Conservation (phyloP, 2,329 filamentous ascomycete species). For the Pseudogymnoascus sp. region DNA sequence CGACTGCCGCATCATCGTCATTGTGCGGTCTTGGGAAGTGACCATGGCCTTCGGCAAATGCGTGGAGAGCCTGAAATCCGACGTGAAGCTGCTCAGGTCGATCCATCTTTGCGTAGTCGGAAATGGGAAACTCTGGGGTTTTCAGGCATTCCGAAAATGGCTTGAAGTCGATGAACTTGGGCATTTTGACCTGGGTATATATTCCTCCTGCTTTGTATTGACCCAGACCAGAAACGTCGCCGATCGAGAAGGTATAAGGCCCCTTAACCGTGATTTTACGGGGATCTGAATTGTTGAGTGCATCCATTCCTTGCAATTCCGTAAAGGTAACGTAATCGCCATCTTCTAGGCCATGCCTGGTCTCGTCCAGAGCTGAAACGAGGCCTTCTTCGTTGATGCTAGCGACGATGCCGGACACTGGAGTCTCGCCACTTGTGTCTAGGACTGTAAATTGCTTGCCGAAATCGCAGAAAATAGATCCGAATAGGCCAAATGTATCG, state of each 20-base stretch:
- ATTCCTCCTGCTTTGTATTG: conserved; percentile 82
- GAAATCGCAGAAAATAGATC: conserved; percentile 94
- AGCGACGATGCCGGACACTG: conserved; percentile 79
- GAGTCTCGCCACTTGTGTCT: conserved; percentile 84
- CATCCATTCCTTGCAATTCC: conserved; percentile 88
- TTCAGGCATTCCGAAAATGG: conserved; percentile 67
- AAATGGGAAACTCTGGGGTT: conserved; percentile 81
- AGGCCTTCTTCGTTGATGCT: conserved; percentile 82
- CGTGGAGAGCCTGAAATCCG: conserved; percentile 85
- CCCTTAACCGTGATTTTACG: conserved; percentile 90
- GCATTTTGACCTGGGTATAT: conserved; percentile 97
- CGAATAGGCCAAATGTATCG: conserved; percentile 90
- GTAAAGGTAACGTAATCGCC: conserved; percentile 94
- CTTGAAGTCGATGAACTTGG: conserved; percentile 86
- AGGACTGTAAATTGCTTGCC: conserved; percentile 86
- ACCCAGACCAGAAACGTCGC: conserved; percentile 79
- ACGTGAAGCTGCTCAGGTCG: conserved; percentile 85
- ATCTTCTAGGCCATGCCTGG: conserved; percentile 88
- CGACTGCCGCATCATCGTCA: conserved; percentile 69
- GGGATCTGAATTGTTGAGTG: conserved; percentile 71
- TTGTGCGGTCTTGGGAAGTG: conserved; percentile 76
- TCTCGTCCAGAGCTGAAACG: conserved; percentile 90
- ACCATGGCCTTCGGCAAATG: conserved; percentile 67
- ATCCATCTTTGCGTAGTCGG: conserved; percentile 97
- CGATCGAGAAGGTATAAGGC: conserved; percentile 95